Conservation (phyloP, 2,329 filamentous ascomycete species). For the Hansfordia pulvinata region DNA sequence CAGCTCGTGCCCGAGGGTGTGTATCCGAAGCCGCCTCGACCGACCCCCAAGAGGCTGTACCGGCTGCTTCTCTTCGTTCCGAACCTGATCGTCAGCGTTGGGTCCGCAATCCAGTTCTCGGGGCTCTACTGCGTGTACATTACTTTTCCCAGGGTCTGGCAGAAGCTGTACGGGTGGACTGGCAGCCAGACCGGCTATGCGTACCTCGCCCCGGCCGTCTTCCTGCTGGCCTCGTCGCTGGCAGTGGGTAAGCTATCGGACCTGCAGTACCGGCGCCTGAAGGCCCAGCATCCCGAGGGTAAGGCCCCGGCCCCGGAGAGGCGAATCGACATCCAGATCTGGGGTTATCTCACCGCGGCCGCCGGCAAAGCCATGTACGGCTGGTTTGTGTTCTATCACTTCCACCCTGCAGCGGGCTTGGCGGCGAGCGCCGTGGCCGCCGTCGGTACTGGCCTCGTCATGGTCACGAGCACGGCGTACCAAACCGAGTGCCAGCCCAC, state of each 20-base stretch:
- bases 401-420: conserved; percentile 16
- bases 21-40: conserved; percentile 4
- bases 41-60: conserved; percentile 4
- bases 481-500: conserved; percentile 23
- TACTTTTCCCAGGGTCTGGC: conserved; percentile 5
- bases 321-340: conserved; percentile 23
- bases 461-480: conserved; percentile 25
- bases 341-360: conserved; percentile 21
- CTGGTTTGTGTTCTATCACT: conserved; percentile 19
- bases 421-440: conserved; percentile 14
- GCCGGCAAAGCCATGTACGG: conserved; percentile 24
- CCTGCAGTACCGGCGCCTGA: conserved; percentile 10
- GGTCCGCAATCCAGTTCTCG: conserved; percentile 4
- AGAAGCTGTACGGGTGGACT: conserved; percentile 4
- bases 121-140: conserved; percentile 5
- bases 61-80: conserved; percentile 9
- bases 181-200: conserved; percentile 5
- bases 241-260: conserved; percentile 24
- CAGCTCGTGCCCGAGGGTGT: conserved; percentile 3
- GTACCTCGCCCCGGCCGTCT: conserved; percentile 2
- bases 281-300: conserved; percentile 12
- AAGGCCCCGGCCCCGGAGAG: conserved; percentile 17
- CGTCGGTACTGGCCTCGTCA: conserved; percentile 25
- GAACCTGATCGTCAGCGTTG: conserved; percentile 5
- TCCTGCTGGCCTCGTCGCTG: conserved; percentile 8